Evolutionary conservation across 2,329 filamentous ascomycete genomes (phyloP).

Genomic region (Balansia obtecta): DNA sequence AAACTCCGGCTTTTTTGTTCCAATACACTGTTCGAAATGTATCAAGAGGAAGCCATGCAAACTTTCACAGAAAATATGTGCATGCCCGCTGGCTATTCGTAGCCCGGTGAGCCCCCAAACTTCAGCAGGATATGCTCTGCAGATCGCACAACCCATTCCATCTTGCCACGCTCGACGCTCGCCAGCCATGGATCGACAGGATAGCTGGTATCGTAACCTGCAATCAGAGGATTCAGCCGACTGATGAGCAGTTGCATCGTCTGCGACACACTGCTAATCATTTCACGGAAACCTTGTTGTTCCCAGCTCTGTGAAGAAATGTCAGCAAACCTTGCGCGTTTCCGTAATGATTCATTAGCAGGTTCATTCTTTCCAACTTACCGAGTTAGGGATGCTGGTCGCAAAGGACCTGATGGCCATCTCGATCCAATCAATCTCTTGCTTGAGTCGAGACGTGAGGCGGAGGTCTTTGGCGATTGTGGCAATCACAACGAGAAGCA

Average conservation of each 20-base stretch:
- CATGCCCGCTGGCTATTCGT: conserved; percentile 12
- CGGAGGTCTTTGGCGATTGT: conserved; percentile 48
- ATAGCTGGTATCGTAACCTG: conserved; percentile 22
- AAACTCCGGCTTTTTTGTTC: neutral
- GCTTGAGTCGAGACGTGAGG: conserved; percentile 35
- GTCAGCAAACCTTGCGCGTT: conserved; percentile 8
- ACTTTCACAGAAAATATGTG: neutral
- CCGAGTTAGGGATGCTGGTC: conserved; percentile 33
- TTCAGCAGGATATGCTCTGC: conserved; percentile 23
- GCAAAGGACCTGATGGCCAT: conserved; percentile 43
- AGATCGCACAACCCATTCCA: conserved; percentile 26
- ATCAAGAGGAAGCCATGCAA: neutral
- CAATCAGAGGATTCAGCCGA: conserved; percentile 22
- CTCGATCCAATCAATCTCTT: conserved; percentile 49
- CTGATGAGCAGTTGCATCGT: conserved; percentile 26
- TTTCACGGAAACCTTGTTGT: conserved; percentile 22
- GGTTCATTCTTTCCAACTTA: conserved; percentile 23
- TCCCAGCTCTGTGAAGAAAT: conserved; percentile 24
- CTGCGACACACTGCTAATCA: conserved; percentile 25
- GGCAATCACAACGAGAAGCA: conserved; percentile 52
- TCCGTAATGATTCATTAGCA: neutral
- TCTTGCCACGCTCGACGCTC: conserved; percentile 24
- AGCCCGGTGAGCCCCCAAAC: conserved; percentile 17
- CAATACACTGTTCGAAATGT: conserved; percentile 2
- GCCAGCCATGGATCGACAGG: conserved; percentile 27